phyloP scores from a whole-genome alignment of 2,329 filamentous ascomycete species.

The Sporothrix brasiliensis region DNA sequence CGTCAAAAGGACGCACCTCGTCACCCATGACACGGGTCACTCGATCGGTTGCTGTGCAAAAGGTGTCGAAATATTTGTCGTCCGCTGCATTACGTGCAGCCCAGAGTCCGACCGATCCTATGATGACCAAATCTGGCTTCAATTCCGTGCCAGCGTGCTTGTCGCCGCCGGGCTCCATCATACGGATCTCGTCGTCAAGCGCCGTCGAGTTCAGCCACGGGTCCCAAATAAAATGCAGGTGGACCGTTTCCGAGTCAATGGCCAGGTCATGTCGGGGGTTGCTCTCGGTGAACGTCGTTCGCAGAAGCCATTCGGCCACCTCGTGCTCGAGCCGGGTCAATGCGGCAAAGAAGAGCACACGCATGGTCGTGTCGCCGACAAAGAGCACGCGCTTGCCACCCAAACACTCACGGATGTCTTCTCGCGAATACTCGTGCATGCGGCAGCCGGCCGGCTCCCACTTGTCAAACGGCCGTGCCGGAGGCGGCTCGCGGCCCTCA shows the following conservation, averaged over 20 bases:
- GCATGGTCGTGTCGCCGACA: constrained; percentile 62
- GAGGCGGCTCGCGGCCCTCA: constrained; percentile 37
- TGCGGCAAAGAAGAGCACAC: constrained; percentile 63
- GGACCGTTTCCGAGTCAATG: constrained; percentile 50
- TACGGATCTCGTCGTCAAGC: constrained; percentile 47
- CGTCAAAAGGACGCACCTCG: not conserved
- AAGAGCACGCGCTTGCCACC: constrained; percentile 58
- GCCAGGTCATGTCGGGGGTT: constrained; percentile 51
- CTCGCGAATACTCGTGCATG: constrained; percentile 56
- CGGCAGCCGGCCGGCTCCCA: constrained; percentile 66
- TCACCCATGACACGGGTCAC: constrained; percentile 42
- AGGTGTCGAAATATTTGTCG: constrained; percentile 48
- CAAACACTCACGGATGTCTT: constrained; percentile 59
- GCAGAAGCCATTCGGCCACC: constrained; percentile 44
- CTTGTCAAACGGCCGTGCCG: constrained; percentile 44
- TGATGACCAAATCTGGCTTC: constrained; percentile 52
- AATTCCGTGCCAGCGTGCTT: constrained; percentile 37
- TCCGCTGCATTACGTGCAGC: constrained; percentile 55
- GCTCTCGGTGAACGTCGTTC: constrained; percentile 42
- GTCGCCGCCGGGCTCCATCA: constrained; percentile 41
- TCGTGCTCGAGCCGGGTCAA: constrained; percentile 52
- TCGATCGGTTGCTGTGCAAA: constrained; percentile 51
- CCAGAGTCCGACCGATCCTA: constrained; percentile 60
- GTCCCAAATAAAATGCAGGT: constrained; percentile 63
- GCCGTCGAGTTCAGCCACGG: constrained; percentile 60